These are phyloP conservation scores for Pyrenochaeta sp. DNA, from an alignment of 2,329 filamentous ascomycete genomes.

Conservation along the genomic window DNA sequence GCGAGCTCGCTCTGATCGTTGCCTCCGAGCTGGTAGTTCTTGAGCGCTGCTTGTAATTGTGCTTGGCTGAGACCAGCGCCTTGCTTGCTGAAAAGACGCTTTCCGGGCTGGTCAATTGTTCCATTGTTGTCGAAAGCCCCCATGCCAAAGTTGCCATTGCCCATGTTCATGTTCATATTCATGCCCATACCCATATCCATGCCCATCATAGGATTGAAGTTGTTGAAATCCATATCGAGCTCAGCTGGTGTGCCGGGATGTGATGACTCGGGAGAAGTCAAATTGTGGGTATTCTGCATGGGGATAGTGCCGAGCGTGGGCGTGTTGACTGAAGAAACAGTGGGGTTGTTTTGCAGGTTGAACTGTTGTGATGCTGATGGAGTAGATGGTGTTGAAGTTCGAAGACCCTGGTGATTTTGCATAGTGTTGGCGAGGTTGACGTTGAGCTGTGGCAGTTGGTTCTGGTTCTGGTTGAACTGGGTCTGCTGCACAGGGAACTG, in stretches of 20 bases:
- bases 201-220: slow-evolving; percentile 48
- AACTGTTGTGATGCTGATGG: slow-evolving; percentile 73
- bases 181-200: slow-evolving; percentile 44
- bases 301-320: slow-evolving; percentile 86
- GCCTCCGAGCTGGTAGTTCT: slow-evolving; percentile 73
- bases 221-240: slow-evolving; percentile 73
- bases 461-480: slow-evolving; percentile 63
- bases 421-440: slow-evolving; percentile 77
- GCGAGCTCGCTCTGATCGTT: slow-evolving; percentile 74
- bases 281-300: slow-evolving; percentile 64
- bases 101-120: slow-evolving; percentile 90
- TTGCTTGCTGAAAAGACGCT: slow-evolving; percentile 84
- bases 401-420: slow-evolving; percentile 76
- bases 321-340: slow-evolving; percentile 95
- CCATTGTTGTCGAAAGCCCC: slow-evolving; percentile 49
- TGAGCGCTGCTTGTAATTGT: slow-evolving; percentile 76
- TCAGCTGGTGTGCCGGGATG: slow-evolving; percentile 74
- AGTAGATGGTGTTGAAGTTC: slow-evolving; percentile 85
- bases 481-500: slow-evolving; percentile 63
- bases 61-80: slow-evolving; percentile 74
- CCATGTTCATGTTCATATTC: slow-evolving; percentile 44
- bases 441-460: slow-evolving; percentile 74
- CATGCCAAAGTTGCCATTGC: slow-evolving; percentile 51
- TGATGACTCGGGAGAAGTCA: slow-evolving; percentile 71
- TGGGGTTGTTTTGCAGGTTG: slow-evolving; percentile 88